Evolutionary conservation across 2,329 filamentous ascomycete genomes (phyloP), one percentile per base, ranked within the genome.

Genomic region (Myotisia sp.): DNA sequence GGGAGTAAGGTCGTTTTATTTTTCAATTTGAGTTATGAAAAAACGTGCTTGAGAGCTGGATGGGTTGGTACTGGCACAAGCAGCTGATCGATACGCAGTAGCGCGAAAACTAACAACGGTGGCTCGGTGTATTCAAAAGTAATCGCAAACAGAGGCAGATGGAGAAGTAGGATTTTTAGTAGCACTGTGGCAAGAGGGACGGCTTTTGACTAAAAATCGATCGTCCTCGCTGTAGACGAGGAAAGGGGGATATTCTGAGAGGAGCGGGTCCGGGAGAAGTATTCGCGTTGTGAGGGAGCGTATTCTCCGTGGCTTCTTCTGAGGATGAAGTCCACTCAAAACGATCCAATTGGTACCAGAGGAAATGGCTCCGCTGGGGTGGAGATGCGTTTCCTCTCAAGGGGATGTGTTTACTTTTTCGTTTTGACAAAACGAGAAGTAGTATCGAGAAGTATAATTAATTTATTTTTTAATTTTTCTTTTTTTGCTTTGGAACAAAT

Each of bases 11-110:
- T n/a, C n/a, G n/a, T n/a, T n/a, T 16, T 32, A 17, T 32, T 23
- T 32, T 23, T 32, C 29, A 19, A 32, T 23, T 32, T 22, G 29
- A 22, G 29, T 18, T 22, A 14, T 32, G 20, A 23, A 32, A 22
- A 32, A 13, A 22, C 20, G 22, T 23, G 29, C 29, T 19, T 32
- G 20, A 16, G 29, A n/a, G n/a, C n/a, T 3, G 22, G 29, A 19
- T 32, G 17, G 22, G 10, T 32, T 22, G 29, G 22, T 32, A 22
- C 29, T 32, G 29, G 24, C 29, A 32, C 20, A 19, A 32, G 20
- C 29, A 23, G 20, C 20, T 32, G 29, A 32, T 32, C 29, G 29
- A 32, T 32, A 23, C 29, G 29, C 29, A 32, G 29, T 32, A 32
- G 29, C 29, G 29, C 29, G 20, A 32, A 32, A 32, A n/a, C n/a